phyloP scores from a whole-genome alignment of 1,139 yeast genomes.

The Magnusiomyces fungicola region DNA sequence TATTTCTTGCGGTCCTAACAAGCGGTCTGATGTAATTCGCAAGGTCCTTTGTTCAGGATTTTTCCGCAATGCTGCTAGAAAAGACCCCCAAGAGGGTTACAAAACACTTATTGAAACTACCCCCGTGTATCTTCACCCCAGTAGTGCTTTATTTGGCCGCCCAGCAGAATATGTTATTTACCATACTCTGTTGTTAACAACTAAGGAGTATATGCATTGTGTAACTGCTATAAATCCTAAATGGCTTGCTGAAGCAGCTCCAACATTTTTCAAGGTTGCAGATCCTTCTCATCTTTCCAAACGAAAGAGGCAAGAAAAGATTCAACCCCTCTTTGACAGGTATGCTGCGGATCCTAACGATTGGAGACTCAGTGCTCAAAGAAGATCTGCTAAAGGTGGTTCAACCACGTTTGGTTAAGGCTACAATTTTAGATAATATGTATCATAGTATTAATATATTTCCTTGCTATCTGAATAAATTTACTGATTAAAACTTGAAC shows the following conservation, averaged over 20 bases:
- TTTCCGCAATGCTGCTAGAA: slow-evolving; percentile 75
- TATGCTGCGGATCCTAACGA: slow-evolving; percentile 47
- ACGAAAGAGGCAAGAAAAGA: slow-evolving; percentile 43
- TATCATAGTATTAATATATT: no score
- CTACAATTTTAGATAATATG: background rate
- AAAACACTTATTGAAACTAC: slow-evolving; percentile 72
- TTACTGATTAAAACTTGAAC: no score
- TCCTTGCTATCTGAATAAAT: no score
- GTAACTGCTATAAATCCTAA: slow-evolving; percentile 72
- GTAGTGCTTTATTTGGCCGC: slow-evolving; percentile 70
- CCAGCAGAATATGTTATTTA: slow-evolving; percentile 74
- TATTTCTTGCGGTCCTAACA: slow-evolving; percentile 45
- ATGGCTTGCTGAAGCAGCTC: slow-evolving; percentile 84
- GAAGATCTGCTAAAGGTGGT: slow-evolving; percentile 13
- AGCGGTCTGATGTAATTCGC: slow-evolving; percentile 48
- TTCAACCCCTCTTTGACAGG: slow-evolving; percentile 56
- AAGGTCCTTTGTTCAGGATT: slow-evolving; percentile 79
- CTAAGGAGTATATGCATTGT: slow-evolving; percentile 88
- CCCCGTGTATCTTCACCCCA: slow-evolving; percentile 81
- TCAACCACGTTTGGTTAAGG: slow-evolving; percentile 15
- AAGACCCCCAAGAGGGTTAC: slow-evolving; percentile 71
- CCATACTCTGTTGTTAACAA: slow-evolving; percentile 73
- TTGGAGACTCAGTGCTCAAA: slow-evolving; percentile 41
- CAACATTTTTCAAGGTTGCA: slow-evolving; percentile 68
- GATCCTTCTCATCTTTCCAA: slow-evolving; percentile 37